A percentile compares a stretch with the other conserved stretches of the same genome.
Conservation (phyloP, 2,329 filamentous ascomycete genomes). For the Fusarium sp. region DNA sequence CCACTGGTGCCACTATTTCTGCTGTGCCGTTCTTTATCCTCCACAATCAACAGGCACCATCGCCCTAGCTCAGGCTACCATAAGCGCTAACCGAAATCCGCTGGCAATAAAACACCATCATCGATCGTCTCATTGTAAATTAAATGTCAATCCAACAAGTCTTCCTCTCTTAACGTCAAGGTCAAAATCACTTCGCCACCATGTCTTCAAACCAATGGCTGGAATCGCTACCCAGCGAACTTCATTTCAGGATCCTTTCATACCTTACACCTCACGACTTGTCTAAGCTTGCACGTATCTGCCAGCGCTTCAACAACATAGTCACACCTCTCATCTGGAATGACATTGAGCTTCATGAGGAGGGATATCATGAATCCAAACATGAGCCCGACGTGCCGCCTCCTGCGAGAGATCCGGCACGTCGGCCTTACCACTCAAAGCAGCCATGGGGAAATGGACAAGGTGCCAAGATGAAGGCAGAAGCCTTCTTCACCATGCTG, state of each 20-base stretch:
- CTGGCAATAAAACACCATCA: too few species aligned
- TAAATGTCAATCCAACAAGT: neutral
- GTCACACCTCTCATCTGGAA: constrained; percentile 28
- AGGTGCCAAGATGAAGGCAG: neutral
- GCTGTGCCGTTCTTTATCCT: too few species aligned
- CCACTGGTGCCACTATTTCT: too few species aligned
- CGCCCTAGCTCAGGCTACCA: too few species aligned
- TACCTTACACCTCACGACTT: neutral
- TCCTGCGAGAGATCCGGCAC: neutral
- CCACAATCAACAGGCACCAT: too few species aligned
- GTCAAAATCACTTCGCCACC: too few species aligned
- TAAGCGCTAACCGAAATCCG: too few species aligned
- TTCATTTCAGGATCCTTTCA: constrained; percentile 4
- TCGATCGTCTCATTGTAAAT: too few species aligned
- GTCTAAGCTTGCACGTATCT: neutral
- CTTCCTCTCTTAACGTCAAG: too few species aligned
- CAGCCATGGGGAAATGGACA: neutral
- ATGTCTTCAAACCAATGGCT: neutral
- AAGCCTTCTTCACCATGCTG: constrained; percentile 8
- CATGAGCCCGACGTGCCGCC: constrained; percentile 1
- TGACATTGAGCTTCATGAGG: constrained; percentile 32
- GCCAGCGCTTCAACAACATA: constrained; percentile 8
- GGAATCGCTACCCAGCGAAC: neutral
- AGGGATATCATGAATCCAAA: constrained; percentile 18
- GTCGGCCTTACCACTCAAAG: neutral